Evolutionary conservation across 177 flowering plant genomes (phyloP), one percentile per base, ranked within the genome.

Genomic region (Vitis hybrid): DNA sequence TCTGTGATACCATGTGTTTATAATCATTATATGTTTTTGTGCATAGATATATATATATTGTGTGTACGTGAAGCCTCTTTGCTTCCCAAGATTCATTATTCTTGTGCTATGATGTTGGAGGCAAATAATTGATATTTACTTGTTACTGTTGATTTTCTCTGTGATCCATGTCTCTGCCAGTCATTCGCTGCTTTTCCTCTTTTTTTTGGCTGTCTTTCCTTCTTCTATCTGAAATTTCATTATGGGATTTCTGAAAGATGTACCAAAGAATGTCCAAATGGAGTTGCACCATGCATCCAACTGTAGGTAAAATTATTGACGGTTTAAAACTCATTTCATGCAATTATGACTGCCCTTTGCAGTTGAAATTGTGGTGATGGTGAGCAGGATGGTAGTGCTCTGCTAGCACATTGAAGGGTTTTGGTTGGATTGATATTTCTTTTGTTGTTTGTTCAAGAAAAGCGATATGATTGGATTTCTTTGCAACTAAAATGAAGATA

Each of bases 41-140:
- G 78, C 71, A 65, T 72, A 26, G 8, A 21, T 0, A 33, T 67
- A 65, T 67, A 65, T 72, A 26, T 12, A 33, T 67, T 66, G 39
- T 62, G 39, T 53, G 39, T 53, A 62, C 16, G 10, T 26, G 22
- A 69, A 48, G 2, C 18, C 4, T 39, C 14, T 45, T 12, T 26
- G 15, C 55, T 66, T 39, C 12, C 59, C 49, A 29, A 26, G 11
- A 61, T 69, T 69, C 7, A 68, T 68, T 31, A 15, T 13, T 59
- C 51, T 33, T 33, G 45, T 6, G 7, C 45, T 33, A 33, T 33
- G 45, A 33, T 33, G 45, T 33, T 33, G 45, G 45, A 33, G 45
- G 45, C 45, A 33, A 33, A 6, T 33, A 22, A 33, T 33, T 33
- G 45, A 33, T 33, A 33, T 33, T 33, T 33, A 33, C 45, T 33